phyloP scores from a whole-genome alignment of 2,329 filamentous ascomycete species.

The Lomentospora prolificans region DNA sequence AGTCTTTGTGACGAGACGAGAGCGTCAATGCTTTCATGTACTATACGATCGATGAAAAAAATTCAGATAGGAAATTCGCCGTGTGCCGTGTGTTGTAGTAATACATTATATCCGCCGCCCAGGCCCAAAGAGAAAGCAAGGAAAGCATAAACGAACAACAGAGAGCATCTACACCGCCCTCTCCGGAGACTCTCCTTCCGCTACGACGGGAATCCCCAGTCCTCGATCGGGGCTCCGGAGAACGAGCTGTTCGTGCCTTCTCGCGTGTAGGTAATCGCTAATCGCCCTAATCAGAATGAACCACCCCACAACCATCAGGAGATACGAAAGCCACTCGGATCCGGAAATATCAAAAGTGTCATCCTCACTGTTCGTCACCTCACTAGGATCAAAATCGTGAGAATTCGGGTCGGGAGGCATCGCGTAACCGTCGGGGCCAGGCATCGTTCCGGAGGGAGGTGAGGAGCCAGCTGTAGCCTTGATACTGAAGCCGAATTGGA shows the following conservation, averaged over 20 bases:
- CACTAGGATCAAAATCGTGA: conserved; percentile 73
- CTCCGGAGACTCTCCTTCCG: conserved; percentile 72
- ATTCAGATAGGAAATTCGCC: background rate
- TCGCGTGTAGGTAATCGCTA: conserved; percentile 77
- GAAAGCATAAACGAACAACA: conserved; percentile 3
- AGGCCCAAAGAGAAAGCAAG: background rate
- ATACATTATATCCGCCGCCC: background rate
- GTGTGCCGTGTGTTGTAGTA: conserved; percentile 2
- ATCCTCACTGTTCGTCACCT: conserved; percentile 41
- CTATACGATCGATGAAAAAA: background rate
- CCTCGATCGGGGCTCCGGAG: conserved; percentile 87
- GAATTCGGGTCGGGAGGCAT: conserved; percentile 79
- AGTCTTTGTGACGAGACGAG: background rate
- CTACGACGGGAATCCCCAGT: conserved; percentile 74
- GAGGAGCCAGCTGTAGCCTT: conserved; percentile 37
- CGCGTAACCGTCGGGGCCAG: conserved; percentile 49
- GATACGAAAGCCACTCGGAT: conserved; percentile 82
- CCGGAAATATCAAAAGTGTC: conserved; percentile 52
- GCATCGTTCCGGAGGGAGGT: conserved; percentile 33
- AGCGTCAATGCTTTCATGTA: background rate
- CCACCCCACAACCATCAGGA: conserved; percentile 95
- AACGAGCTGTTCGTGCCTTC: conserved; percentile 86
- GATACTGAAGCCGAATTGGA: conserved; percentile 97
- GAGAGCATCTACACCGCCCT: conserved; percentile 50
- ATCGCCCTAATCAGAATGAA: conserved; percentile 93